A percentile compares a stretch with the other conserved stretches of the same genome.
Conservation (phyloP, 2,329 filamentous ascomycete genomes). For the Delphinella strobiligena region DNA sequence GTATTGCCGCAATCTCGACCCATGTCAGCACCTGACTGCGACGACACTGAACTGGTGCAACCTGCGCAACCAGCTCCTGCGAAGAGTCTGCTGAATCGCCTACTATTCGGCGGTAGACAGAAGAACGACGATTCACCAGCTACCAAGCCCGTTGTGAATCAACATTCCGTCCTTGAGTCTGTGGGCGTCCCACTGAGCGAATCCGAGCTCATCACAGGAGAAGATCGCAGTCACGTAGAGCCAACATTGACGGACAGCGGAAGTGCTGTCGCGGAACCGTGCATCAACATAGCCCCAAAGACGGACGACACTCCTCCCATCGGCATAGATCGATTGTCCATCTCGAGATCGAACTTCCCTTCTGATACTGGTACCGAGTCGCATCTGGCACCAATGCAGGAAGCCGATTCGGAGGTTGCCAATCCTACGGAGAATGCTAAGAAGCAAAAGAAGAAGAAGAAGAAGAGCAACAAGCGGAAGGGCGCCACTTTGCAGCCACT, state of each 20-base stretch:
- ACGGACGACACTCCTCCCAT: not conserved
- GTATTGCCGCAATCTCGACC: too few species aligned
- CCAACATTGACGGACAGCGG: too few species aligned
- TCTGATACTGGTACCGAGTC: not conserved
- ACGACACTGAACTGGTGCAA: not conserved
- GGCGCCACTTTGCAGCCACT: not conserved
- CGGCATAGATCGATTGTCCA: too few species aligned
- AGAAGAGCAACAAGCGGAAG: not conserved
- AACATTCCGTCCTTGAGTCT: too few species aligned
- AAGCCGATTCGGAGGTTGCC: not conserved
- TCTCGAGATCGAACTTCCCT: too few species aligned
- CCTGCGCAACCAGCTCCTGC: not conserved
- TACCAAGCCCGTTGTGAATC: too few species aligned
- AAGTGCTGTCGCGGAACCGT: too few species aligned
- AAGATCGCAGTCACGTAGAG: too few species aligned
- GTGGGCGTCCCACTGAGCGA: too few species aligned
- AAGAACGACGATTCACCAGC: too few species aligned
- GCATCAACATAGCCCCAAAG: conserved; percentile 1
- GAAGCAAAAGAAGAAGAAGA: conserved; percentile 5
- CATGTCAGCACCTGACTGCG: too few species aligned
- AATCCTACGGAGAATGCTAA: not conserved
- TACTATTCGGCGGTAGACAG: not conserved
- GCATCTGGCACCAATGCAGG: not conserved
- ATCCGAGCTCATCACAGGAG: too few species aligned
- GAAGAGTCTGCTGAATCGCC: not conserved